These are phyloP conservation scores for Beauveria sp. DNA, from an alignment of 2,329 filamentous ascomycete species.

Conservation along the genomic window DNA sequence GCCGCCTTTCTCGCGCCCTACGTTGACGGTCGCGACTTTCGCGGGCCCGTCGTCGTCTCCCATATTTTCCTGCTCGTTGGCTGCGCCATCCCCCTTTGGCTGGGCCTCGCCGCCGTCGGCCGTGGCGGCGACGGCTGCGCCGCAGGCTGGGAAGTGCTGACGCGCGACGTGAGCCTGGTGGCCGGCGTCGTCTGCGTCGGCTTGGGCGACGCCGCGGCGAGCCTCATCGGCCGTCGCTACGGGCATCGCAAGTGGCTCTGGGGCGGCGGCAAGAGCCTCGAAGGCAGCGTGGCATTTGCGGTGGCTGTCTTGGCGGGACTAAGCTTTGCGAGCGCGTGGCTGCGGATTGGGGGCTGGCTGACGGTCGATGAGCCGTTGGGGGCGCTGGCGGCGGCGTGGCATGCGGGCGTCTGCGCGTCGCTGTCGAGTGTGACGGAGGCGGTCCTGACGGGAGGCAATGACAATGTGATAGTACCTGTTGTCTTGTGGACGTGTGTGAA, in stretches of 20 bases:
- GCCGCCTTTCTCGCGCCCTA: conserved; percentile 86
- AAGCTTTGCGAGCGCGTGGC: conserved; percentile 62
- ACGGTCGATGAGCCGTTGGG: conserved; percentile 36
- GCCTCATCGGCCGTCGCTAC: conserved; percentile 78
- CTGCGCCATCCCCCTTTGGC: conserved; percentile 90
- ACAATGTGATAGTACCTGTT: conserved; percentile 95
- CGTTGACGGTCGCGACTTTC: conserved; percentile 86
- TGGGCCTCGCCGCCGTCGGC: conserved; percentile 65
- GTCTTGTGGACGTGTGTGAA: conserved; percentile 89
- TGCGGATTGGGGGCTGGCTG: conserved; percentile 69
- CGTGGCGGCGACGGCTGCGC: conserved; percentile 49
- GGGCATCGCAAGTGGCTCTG: conserved; percentile 90
- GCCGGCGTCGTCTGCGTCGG: conserved; percentile 91
- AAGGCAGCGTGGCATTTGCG: conserved; percentile 78
- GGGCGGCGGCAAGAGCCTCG: conserved; percentile 92
- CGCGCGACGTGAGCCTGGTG: conserved; percentile 80
- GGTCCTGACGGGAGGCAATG: conserved; percentile 91
- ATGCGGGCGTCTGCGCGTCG: conserved; percentile 64
- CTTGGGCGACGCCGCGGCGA: conserved; percentile 89
- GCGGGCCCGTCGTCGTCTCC: conserved; percentile 88
- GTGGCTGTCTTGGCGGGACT: conserved; percentile 71
- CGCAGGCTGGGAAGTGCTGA: conserved; percentile 66
- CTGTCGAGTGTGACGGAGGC: conserved; percentile 90
- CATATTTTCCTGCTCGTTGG: conserved; percentile 95
- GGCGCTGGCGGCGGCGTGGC: conserved; percentile 41